Percentiles rank a stretch among this genome's conserved stretches.
Conservation (phyloP, 106 monocot species). For the Allium sativum region DNA sequence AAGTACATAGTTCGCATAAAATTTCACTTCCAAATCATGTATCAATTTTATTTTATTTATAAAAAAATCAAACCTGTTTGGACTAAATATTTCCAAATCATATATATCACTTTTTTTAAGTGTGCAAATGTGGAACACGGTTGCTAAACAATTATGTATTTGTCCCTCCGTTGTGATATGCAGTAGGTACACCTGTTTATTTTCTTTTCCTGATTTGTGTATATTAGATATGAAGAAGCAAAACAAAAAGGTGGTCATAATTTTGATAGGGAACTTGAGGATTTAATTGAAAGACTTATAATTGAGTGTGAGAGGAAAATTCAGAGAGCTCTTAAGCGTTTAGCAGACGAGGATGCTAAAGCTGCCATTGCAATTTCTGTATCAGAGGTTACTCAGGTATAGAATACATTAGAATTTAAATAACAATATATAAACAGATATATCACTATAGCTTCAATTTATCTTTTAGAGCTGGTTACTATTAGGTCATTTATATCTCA, state of each 20-base stretch:
- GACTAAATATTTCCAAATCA: too few species aligned
- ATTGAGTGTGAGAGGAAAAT: slow-evolving; percentile 94
- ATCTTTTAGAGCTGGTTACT: too few species aligned
- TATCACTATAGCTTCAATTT: not conserved
- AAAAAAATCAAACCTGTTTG: too few species aligned
- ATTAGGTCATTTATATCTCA: too few species aligned
- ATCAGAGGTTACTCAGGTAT: slow-evolving; percentile 83
- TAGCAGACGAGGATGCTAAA: slow-evolving; percentile 86
- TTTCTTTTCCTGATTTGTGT: not conserved
- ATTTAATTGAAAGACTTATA: slow-evolving; percentile 82
- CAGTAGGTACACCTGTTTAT: too few species aligned
- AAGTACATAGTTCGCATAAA: too few species aligned
- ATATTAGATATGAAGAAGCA: slow-evolving; percentile 84
- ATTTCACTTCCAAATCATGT: too few species aligned
- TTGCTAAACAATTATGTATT: too few species aligned
- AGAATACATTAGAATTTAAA: not conserved
- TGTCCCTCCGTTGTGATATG: too few species aligned
- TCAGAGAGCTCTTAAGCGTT: slow-evolving; percentile 83
- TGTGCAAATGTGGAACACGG: too few species aligned
- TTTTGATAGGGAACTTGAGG: slow-evolving; percentile 87
- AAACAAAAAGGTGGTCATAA: slow-evolving; percentile 57
- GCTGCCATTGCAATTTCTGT: slow-evolving; percentile 97
- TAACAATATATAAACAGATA: not conserved
- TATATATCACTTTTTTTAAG: too few species aligned
- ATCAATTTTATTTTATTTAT: too few species aligned